Evolutionary conservation across 495 filamentous ascomycete species (phyloP), one percentile per base, ranked within the genome.

Genomic region (Haplographium delicatum): DNA sequence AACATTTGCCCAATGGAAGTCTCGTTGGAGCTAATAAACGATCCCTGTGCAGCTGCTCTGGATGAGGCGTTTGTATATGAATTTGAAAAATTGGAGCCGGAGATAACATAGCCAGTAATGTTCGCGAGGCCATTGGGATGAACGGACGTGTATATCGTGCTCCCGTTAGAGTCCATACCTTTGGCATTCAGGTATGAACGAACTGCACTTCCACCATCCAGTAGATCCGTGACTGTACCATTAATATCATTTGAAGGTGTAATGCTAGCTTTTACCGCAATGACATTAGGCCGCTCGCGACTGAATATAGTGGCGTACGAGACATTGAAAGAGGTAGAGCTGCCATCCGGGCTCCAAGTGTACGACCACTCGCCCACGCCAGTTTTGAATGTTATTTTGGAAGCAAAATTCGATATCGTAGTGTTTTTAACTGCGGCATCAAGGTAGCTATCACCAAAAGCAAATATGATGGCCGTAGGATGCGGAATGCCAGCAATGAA

Each of bases 401-500:
- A 82, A n/a, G 57, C 56, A 67, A 83, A 90, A 37, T 75, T 61
- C 11, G 72, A 76, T 41, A 91, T 74, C 13, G 78, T 78, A 1
- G 60, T 64, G 27, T 75, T 78, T 34, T 79, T 72, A 8, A 85
- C 82, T 20, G 71, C 80, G 0, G 84, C 80, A 64, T 83, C 76
- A 49, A 84, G 79, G 3, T 70, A 67, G 11, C 70, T 64, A 19
- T 71, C 65, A 16, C 77, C 79, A 25, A 84, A 67, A 42, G 82
- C 75, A 16, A 86, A 63, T 20, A 83, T 62, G 24, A 87, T 62
- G 8, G 81, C 65, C 5, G 68, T 66, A 23, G 67, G 50, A 47
- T 68, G 65, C 1, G 86, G 86, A 25, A 91, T 72, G 31, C 86
- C 86, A 35, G 77, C 80, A 56, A 89, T 88, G 18, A 84, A 80